Evolutionary conservation across 2,329 filamentous ascomycete species (phyloP).

Genomic region (Byssoonygena ceratinophila): DNA sequence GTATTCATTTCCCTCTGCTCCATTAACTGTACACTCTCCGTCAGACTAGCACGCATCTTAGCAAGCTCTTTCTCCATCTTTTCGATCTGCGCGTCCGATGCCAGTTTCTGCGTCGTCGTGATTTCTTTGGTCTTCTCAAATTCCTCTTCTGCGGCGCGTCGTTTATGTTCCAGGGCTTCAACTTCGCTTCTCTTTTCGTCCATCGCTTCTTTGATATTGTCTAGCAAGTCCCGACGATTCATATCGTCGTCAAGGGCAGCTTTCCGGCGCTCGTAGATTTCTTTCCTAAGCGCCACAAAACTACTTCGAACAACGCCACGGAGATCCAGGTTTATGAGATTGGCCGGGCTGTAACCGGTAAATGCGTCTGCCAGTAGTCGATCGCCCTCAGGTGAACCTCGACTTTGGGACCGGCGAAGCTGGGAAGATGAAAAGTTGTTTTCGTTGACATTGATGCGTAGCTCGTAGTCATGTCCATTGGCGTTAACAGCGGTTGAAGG

Average conservation of each 20-base stretch:
- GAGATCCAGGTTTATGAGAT: slow-evolving; percentile 81
- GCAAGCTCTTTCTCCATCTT: slow-evolving; percentile 98
- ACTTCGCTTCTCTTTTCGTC: slow-evolving; percentile 92
- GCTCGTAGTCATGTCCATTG: slow-evolving; percentile 73
- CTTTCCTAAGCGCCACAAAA: slow-evolving; percentile 69
- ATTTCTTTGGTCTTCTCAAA: slow-evolving; percentile 88
- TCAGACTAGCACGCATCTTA: slow-evolving; percentile 73
- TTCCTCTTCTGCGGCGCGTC: slow-evolving; percentile 80
- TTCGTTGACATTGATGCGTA: slow-evolving; percentile 70
- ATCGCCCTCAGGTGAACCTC: slow-evolving; percentile 50
- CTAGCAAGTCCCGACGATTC: slow-evolving; percentile 85
- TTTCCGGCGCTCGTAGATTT: slow-evolving; percentile 81
- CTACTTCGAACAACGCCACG: slow-evolving; percentile 69
- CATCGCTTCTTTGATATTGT: slow-evolving; percentile 91
- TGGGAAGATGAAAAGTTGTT: slow-evolving; percentile 63
- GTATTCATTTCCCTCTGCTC: slow-evolving; percentile 94
- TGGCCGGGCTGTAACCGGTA: slow-evolving; percentile 79
- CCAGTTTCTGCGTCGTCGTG: slow-evolving; percentile 75
- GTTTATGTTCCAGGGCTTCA: slow-evolving; percentile 77
- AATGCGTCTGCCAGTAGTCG: slow-evolving; percentile 69
- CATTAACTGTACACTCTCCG: slow-evolving; percentile 79
- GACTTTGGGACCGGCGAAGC: slow-evolving; percentile 40
- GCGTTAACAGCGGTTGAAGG: slow-evolving; percentile 76
- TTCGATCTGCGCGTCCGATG: slow-evolving; percentile 86
- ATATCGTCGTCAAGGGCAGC: slow-evolving; percentile 78